Base-by-base conservation (phyloP, 1,284 basidiomycete species). In the Phellopilus nigrolimitatus region DNA sequence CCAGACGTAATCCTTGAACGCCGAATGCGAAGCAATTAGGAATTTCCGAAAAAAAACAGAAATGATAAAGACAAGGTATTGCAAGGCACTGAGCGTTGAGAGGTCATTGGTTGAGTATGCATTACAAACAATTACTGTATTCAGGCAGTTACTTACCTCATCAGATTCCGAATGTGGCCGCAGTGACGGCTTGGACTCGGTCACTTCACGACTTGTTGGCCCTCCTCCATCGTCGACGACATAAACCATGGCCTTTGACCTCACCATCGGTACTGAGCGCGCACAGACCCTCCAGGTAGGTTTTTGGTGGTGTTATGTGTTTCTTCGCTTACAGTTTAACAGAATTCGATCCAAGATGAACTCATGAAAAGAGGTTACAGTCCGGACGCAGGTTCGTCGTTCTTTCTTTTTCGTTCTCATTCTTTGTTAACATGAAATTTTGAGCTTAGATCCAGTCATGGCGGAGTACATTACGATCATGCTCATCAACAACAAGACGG, bases 401-500 rank as follows among this genome's bases (percentile, higher is more conserved):
- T 56, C 42, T 43, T 52, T 38, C 31, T 40, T 13, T 37, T 38
- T 38, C 31, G 24, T 40, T 21, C 28, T 9, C 7, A 24, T 19
- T 13, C 30, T 24, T 22, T 44, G 25, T 37, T 15, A 15, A 42
- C 49, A 51, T 49, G 41, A 27, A 49, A 19, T 28, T 33, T n/a
- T 21, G 9, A 44, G n/a, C 53, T 42, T 55, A 87, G 89, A 92
- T 66, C 77, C 80, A n/a, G 86, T 90, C 58, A 91, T 91, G 89
- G 87, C 88, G 4, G 90, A 93, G 66, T 93, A 91, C 62, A 90
- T 91, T 56, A 88, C 88, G 19, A 92, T 93, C 57, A 91, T 93
- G 90, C 79, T 93, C 44, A 91, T 91, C 56, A 93, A 93, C 66
- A 88, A 89, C 68, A 93, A 92, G 72, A 85, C 85, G 51, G 68